phyloP scores from a whole-genome alignment of 208 protist genomes.

The Lotmaria passim region DNA sequence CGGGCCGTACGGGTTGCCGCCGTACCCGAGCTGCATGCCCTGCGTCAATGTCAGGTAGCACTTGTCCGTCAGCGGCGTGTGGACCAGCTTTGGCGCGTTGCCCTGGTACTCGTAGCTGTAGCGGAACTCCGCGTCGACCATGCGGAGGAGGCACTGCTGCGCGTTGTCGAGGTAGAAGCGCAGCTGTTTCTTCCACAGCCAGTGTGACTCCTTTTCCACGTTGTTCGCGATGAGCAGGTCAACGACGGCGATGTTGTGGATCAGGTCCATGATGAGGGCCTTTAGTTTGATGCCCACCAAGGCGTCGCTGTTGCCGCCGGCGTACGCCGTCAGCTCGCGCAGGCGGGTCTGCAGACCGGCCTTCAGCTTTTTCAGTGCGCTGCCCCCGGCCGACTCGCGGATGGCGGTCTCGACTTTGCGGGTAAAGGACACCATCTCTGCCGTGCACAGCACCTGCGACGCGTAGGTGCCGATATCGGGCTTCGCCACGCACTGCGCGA shows the following conservation, averaged over 20 bases:
- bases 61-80: constrained; percentile 98
- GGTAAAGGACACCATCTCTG: constrained; percentile 96
- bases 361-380: constrained; percentile 80
- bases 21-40: constrained; percentile 98
- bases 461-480: constrained; percentile 91
- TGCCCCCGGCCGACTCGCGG: constrained; percentile 49
- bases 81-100: constrained; percentile 97
- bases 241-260: constrained; percentile 98
- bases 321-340: constrained; percentile 80
- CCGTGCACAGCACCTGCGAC: constrained; percentile 95
- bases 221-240: constrained; percentile 84
- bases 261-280: constrained; percentile 97
- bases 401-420: constrained; percentile 90
- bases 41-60: constrained; percentile 98
- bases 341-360: constrained; percentile 81
- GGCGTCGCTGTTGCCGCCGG: constrained; percentile 80
- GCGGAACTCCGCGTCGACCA: constrained; percentile 95
- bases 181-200: constrained; percentile 98
- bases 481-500: constrained; percentile 84
- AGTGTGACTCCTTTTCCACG: constrained; percentile 87
- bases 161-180: constrained; percentile 91
- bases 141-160: constrained; percentile 84
- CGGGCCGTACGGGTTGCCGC: constrained; percentile 98
- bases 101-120: constrained; percentile 99
- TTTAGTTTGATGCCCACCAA: constrained; percentile 96